A percentile compares a stretch with the other conserved stretches of the same genome.
These are phyloP conservation scores for Podaxis sp. DNA, from an alignment of 768 basidiomycete genomes.

Conservation along the genomic window DNA sequence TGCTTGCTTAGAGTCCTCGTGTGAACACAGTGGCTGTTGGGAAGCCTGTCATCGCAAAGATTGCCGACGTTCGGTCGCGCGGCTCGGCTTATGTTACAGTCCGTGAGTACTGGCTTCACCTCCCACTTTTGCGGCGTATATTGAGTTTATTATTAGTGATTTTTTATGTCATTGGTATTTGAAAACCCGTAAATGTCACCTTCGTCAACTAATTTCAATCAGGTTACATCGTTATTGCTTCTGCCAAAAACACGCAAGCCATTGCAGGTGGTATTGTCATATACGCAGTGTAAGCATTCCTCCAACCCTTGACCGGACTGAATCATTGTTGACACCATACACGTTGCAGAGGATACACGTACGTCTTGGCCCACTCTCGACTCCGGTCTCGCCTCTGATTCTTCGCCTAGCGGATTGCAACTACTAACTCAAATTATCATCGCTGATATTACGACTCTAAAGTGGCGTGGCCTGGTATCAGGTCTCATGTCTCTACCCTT, in stretches of 20 bases:
- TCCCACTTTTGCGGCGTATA: background rate
- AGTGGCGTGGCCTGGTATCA: constrained; percentile 54
- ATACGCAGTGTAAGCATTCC: constrained; percentile 48
- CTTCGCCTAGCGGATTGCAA: constrained; percentile 51
- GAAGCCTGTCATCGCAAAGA: constrained; percentile 74
- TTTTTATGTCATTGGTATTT: constrained; percentile 57
- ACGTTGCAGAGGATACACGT: constrained; percentile 58
- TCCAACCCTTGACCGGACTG: background rate
- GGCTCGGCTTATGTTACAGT: constrained; percentile 61
- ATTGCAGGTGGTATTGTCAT: constrained; percentile 57
- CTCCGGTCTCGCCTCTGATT: background rate
- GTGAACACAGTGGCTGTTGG: constrained; percentile 35
- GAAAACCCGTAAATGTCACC: background rate
- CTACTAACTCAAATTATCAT: constrained; percentile 64
- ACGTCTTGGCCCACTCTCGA: constrained; percentile 20
- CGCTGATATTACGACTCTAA: constrained; percentile 58
- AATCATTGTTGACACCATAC: background rate
- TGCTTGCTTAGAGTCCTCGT: background rate
- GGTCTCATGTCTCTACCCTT: constrained; percentile 31
- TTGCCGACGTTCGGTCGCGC: constrained; percentile 70
- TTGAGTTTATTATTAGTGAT: constrained; percentile 33
- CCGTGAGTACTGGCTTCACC: constrained; percentile 36
- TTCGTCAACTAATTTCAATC: background rate
- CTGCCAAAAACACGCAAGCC: constrained; percentile 41
- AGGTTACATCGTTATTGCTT: constrained; percentile 57